Conservation (phyloP, 306 rosid species). For the Fagus sylvatica region DNA sequence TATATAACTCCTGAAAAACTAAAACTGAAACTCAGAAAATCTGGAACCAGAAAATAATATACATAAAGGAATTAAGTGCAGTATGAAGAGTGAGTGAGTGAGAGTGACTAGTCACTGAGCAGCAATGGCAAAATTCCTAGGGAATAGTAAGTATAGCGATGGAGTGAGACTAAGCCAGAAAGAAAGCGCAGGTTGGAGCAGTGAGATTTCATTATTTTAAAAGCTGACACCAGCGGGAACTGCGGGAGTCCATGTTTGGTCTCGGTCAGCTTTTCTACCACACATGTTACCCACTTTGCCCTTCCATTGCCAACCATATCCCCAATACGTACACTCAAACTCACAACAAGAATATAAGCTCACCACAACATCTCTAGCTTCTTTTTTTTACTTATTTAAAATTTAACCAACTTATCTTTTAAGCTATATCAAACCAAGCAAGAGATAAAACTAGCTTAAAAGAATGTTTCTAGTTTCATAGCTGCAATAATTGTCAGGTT, state of each 20-base stretch:
- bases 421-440: too few relatives aligned
- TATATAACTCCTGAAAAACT: too few relatives aligned
- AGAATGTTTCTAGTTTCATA: too few relatives aligned
- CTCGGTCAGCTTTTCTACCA: not conserved
- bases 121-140: not conserved
- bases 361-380: too few relatives aligned
- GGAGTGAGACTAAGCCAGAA: not conserved
- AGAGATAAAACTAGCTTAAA: too few relatives aligned
- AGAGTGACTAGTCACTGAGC: not conserved
- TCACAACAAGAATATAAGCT: too few relatives aligned
- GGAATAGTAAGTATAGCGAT: not conserved
- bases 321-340: not conserved
- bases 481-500: too few relatives aligned
- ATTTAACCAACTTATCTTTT: too few relatives aligned
- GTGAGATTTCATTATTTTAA: not conserved
- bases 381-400: too few relatives aligned
- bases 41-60: too few relatives aligned
- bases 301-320: not conserved
- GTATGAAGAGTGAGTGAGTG: not conserved
- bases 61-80: not conserved
- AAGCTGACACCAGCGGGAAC: slow-evolving; percentile 26
- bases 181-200: not conserved
- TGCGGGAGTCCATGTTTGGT: slow-evolving; percentile 18
- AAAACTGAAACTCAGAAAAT: too few relatives aligned
- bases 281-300: not conserved